Percentiles rank a stretch among this genome's conserved stretches.
These are phyloP conservation scores for Rhizophlyctis rosea DNA, from an alignment of 192 early-diverging fungal genomes.

Conservation along the genomic window DNA sequence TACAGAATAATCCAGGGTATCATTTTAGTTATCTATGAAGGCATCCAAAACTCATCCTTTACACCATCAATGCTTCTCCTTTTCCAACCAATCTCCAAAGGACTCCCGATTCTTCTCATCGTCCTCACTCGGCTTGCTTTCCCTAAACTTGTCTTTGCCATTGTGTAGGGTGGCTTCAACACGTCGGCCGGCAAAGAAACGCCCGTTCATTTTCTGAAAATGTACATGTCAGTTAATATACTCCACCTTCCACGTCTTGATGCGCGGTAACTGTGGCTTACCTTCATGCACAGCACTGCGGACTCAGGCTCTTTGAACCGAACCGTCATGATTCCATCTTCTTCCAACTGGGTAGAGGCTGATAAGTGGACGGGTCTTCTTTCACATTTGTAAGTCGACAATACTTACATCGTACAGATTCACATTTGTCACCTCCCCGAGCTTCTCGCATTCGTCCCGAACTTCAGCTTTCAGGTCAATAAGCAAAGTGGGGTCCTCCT, in stretches of 20 bases:
- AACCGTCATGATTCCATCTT: constrained; percentile 84
- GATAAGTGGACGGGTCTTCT: background rate
- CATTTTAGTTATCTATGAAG: too few species aligned
- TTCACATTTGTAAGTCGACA: background rate
- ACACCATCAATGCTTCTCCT: too few species aligned
- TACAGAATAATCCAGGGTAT: too few species aligned
- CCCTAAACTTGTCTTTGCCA: constrained; percentile 77
- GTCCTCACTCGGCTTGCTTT: constrained; percentile 55
- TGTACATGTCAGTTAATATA: too few species aligned
- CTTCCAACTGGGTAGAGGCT: constrained; percentile 28
- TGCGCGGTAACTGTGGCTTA: too few species aligned
- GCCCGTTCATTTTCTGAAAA: constrained; percentile 84
- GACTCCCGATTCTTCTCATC: constrained; percentile 73
- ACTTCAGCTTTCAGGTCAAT: constrained; percentile 94
- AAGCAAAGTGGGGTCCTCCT: constrained; percentile 80
- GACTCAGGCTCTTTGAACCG: constrained; percentile 78
- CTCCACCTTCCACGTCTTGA: too few species aligned
- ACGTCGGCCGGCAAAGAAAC: constrained; percentile 84
- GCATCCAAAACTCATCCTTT: too few species aligned
- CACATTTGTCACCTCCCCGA: constrained; percentile 93
- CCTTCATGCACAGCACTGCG: constrained; percentile 82
- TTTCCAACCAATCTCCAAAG: constrained; percentile 89
- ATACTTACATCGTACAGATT: constrained; percentile 86
- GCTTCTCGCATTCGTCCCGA: constrained; percentile 85
- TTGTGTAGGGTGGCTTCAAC: constrained; percentile 77